Base-by-base conservation (phyloP, 2,329 filamentous ascomycete genomes). In the Paramyrothecium roridum region DNA sequence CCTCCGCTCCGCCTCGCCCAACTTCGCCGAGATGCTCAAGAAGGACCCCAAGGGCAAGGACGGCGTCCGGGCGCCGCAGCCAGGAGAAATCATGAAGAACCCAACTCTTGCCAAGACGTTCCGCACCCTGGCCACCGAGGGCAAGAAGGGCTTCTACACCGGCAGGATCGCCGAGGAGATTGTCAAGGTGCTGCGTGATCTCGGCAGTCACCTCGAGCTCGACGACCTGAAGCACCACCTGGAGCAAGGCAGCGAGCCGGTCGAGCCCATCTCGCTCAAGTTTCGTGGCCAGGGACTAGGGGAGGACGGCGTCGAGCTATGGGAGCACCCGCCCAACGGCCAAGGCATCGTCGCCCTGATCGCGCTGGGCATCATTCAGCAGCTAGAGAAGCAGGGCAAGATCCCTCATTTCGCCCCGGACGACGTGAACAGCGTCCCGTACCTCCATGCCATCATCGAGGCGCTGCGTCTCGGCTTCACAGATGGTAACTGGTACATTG, bases 281-380 rank as follows among this genome's bases (percentile, higher is more conserved):
- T 93, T 93, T 72, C 81, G 77, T 1, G 88, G 89, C 10, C 88
- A 91, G 64, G 76, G 76, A 3, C 70, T 76, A 1, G 59, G 58
- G 7, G 60, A 71, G 10, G 71, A 77, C 13, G 85, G 86, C 11
- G 81, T 97, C 46, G 87, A 96, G 67, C 77, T 99, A 1, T 98
- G 93, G 93, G 95, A 99, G 68, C 93, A 98, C 68, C 93, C 93
- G 37, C 95, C 95, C 10, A 98, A 98, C 65, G 93, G 95, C 0
- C 95, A 98, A 73, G 95, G 95, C 2, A 93, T 98, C 60, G 90
- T 98, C 2, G 95, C 95, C 0, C 77, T 98, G 33, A 96, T 98
- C 88, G 90, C 95, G 0, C 79, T 99, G 1, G 95, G 95, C 1
- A 96, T 98, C 61, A 78, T 99, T 50, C 87, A 97, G 69, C 86